These are phyloP conservation scores for Gossypium lobatum DNA, from an alignment of 441 rosid genomes.

Conservation along the genomic window DNA sequence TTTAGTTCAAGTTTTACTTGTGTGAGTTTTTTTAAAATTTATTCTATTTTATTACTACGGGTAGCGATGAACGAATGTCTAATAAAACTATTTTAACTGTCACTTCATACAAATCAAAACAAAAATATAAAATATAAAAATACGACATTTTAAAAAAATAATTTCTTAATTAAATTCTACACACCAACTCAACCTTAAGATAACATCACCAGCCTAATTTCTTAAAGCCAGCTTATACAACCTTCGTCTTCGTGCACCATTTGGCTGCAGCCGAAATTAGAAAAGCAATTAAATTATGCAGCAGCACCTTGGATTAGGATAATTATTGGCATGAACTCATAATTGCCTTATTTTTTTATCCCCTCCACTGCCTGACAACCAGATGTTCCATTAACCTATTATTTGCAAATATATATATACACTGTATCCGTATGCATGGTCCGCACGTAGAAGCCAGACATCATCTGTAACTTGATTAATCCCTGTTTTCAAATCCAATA, in stretches of 20 bases:
- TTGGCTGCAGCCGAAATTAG: background rate
- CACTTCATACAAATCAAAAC: too few species aligned
- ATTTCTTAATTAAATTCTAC: background rate
- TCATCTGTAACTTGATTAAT: background rate
- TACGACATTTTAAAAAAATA: too few species aligned
- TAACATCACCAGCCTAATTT: background rate
- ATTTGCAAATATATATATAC: too few species aligned
- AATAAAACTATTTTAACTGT: background rate
- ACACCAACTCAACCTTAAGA: background rate
- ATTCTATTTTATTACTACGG: too few species aligned
- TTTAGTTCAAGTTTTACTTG: too few species aligned
- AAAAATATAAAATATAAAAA: too few species aligned
- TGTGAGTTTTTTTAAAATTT: too few species aligned
- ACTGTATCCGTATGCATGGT: slow-evolving; percentile 3
- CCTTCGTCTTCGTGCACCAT: background rate
- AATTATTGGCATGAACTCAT: background rate
- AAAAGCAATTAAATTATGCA: background rate
- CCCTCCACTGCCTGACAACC: slow-evolving; percentile 8
- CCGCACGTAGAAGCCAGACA: slow-evolving; percentile 9
- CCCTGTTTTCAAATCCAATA: background rate
- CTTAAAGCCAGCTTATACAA: background rate
- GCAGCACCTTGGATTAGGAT: background rate
- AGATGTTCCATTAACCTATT: background rate
- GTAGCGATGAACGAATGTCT: too few species aligned
- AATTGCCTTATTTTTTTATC: background rate